Evolutionary conservation across 495 filamentous ascomycete genomes (phyloP).

Genomic region (Aspergillus olivimuriae): DNA sequence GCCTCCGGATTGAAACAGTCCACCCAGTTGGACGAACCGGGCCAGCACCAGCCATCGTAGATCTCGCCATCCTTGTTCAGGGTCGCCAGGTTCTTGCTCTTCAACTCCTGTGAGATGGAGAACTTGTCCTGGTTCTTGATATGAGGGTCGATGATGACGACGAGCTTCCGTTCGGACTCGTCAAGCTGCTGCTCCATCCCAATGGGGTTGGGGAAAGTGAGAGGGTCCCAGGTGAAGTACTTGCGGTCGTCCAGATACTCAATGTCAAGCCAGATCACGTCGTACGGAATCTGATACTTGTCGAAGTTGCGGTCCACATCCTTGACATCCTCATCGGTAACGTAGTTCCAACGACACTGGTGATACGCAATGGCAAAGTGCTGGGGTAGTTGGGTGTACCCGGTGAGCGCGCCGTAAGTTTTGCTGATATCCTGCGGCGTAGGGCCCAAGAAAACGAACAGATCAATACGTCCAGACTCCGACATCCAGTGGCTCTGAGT

Average conservation of each 20-base stretch:
- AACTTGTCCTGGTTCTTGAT: conserved; percentile 89
- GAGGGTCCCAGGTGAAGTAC: conserved; percentile 93
- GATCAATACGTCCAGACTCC: conserved; percentile 79
- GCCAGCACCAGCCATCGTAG: conserved; percentile 98
- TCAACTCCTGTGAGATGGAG: conserved; percentile 69
- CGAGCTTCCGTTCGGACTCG: conserved; percentile 78
- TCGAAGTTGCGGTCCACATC: conserved; percentile 96
- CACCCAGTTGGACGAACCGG: conserved; percentile 90
- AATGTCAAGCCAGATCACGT: conserved; percentile 97
- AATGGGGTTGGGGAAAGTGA: conserved; percentile 78
- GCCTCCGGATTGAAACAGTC: conserved; percentile 89
- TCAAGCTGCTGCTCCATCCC: conserved; percentile 84
- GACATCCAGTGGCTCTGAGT: conserved; percentile 97
- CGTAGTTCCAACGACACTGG: conserved; percentile 98
- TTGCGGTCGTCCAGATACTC: conserved; percentile 95
- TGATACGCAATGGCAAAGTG: conserved; percentile 91
- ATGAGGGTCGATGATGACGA: conserved; percentile 92
- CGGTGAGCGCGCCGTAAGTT: conserved; percentile 85
- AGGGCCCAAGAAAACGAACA: conserved; percentile 91
- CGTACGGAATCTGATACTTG: conserved; percentile 89
- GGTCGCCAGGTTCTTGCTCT: conserved; percentile 72
- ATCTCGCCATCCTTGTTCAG: conserved; percentile 83
- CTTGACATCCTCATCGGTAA: conserved; percentile 92
- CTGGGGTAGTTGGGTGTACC: conserved; percentile 84
- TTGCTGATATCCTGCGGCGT: conserved; percentile 72